Conservation (phyloP, 1,139 yeast genomes). For the Geotrichum klebahnii region DNA sequence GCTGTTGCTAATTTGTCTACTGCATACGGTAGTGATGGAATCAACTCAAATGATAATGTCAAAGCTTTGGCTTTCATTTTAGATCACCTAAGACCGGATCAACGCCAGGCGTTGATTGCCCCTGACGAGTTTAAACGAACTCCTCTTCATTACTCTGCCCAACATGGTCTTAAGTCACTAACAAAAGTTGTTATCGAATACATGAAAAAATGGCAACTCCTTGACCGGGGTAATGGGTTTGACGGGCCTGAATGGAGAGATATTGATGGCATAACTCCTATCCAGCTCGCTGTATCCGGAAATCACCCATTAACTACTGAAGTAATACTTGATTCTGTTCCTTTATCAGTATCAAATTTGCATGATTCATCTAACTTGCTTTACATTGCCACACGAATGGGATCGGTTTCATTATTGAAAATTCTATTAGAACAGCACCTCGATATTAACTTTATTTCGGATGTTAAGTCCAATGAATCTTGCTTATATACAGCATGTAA, state of each 20-base stretch:
- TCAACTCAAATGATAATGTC: slow-evolving; percentile 43
- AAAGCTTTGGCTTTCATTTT: slow-evolving; percentile 54
- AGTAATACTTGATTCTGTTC: slow-evolving; percentile 52
- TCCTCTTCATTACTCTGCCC: slow-evolving; percentile 87
- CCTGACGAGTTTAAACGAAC: slow-evolving; percentile 76
- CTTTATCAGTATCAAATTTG: slow-evolving; percentile 24
- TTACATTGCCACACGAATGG: slow-evolving; percentile 58
- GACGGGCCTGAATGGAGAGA: slow-evolving; percentile 67
- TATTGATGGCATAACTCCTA: slow-evolving; percentile 73
- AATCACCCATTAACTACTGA: slow-evolving; percentile 75
- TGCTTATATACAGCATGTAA: slow-evolving; percentile 77
- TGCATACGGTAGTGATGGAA: slow-evolving; percentile 65
- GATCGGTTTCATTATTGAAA: slow-evolving; percentile 54
- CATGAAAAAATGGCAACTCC: slow-evolving; percentile 50
- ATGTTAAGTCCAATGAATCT: slow-evolving; percentile 58
- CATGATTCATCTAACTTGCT: slow-evolving; percentile 57
- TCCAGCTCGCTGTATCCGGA: slow-evolving; percentile 79
- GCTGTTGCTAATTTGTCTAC: slow-evolving; percentile 42
- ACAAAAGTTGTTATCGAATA: slow-evolving; percentile 54
- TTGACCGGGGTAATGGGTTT: slow-evolving; percentile 31
- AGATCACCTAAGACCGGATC: slow-evolving; percentile 49
- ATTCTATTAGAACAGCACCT: slow-evolving; percentile 57
- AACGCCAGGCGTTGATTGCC: slow-evolving; percentile 54
- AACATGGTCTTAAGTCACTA: slow-evolving; percentile 71
- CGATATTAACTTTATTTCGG: slow-evolving; percentile 62